These are phyloP conservation scores for Adansonia gregorii DNA, from an alignment of 441 rosid genomes.

Conservation along the genomic window DNA sequence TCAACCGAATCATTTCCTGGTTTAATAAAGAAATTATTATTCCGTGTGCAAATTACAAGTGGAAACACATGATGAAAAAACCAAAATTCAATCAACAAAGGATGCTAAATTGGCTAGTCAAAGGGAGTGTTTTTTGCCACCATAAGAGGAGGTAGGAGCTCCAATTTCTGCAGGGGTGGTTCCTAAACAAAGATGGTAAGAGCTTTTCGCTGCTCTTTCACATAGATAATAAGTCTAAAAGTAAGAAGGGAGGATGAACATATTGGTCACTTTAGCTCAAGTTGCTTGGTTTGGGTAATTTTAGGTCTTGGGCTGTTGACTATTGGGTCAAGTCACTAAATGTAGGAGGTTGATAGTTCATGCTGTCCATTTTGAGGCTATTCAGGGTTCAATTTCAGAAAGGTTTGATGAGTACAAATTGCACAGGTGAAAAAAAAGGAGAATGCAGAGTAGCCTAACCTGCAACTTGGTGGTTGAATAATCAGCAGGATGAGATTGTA, in stretches of 20 bases:
- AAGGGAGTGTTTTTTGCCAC: conserved; percentile 6
- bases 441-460: conserved; percentile 46
- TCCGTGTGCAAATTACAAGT: neutral
- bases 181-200: neutral
- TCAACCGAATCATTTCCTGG: conserved; percentile 91
- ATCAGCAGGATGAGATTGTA: conserved; percentile 88
- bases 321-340: neutral
- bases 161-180: neutral
- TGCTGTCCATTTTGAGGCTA: neutral
- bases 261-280: neutral
- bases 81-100: conserved; percentile 19
- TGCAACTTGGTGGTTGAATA: conserved; percentile 79
- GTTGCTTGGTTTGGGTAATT: neutral
- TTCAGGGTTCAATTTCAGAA: conserved; percentile 12
- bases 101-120: conserved; percentile 14
- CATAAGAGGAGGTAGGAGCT: neutral
- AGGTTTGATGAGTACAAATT: conserved; percentile 1
- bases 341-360: neutral
- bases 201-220: conserved; percentile 1
- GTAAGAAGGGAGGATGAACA: neutral
- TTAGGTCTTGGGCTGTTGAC: neutral
- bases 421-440: conserved; percentile 13
- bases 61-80: neutral
- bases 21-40: conserved; percentile 32
- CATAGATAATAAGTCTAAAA: neutral